Evolutionary conservation across 2,329 filamentous ascomycete genomes (phyloP).

Genomic region (Fusarium guadeloupense): DNA sequence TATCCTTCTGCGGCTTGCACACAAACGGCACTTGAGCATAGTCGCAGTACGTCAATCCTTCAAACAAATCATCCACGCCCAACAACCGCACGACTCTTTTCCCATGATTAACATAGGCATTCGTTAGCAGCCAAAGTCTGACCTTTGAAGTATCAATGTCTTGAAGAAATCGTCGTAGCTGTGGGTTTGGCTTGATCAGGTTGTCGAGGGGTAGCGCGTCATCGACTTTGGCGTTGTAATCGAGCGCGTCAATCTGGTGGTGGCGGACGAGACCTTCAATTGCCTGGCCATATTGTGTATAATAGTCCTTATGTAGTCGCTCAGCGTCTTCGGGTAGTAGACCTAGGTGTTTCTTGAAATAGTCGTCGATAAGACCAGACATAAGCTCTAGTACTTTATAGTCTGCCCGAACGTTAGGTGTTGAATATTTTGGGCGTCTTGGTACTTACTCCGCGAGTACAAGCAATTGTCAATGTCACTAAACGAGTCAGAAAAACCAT

Average conservation of each 20-base stretch:
- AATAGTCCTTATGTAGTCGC: slow-evolving; percentile 90
- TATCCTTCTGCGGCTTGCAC: slow-evolving; percentile 85
- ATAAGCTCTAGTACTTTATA: slow-evolving; percentile 87
- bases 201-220: slow-evolving; percentile 91
- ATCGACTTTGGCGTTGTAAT: slow-evolving; percentile 94
- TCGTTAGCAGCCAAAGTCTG: slow-evolving; percentile 92
- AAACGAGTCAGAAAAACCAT: slow-evolving; percentile 37
- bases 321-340: slow-evolving; percentile 79
- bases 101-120: slow-evolving; percentile 91
- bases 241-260: slow-evolving; percentile 92
- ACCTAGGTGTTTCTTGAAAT: slow-evolving; percentile 73
- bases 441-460: slow-evolving; percentile 78
- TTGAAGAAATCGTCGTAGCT: slow-evolving; percentile 77
- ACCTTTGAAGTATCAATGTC: slow-evolving; percentile 86
- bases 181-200: slow-evolving; percentile 80
- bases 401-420: slow-evolving; percentile 53
- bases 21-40: slow-evolving; percentile 77
- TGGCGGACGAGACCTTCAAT: slow-evolving; percentile 93
- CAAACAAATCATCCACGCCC: slow-evolving; percentile 86
- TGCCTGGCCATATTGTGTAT: slow-evolving; percentile 94
- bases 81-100: slow-evolving; percentile 82
- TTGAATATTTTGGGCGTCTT: fast-evolving
- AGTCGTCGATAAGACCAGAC: slow-evolving; percentile 77
- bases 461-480: slow-evolving; percentile 99
- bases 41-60: slow-evolving; percentile 94